A percentile compares a stretch with the other conserved stretches of the same genome.
phyloP scores from a whole-genome alignment of 148 eudicot genomes.

The Gaultheria prostrata region DNA sequence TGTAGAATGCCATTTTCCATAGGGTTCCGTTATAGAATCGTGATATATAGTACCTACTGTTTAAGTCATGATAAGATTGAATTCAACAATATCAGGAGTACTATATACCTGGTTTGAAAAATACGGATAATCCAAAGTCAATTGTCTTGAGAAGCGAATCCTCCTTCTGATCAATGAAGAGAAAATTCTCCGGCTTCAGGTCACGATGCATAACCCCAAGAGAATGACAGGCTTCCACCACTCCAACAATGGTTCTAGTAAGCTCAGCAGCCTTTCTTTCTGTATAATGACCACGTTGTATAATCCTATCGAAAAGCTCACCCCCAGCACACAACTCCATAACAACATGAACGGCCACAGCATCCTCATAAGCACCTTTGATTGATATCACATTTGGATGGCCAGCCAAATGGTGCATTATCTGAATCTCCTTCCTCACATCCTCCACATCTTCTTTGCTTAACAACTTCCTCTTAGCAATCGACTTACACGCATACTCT shows the following conservation, averaged over 20 bases:
- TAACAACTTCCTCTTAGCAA: slow-evolving; percentile 52
- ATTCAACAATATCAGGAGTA: background rate
- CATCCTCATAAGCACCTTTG: slow-evolving; percentile 55
- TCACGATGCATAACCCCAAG: slow-evolving; percentile 63
- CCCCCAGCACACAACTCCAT: slow-evolving; percentile 64
- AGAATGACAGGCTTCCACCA: slow-evolving; percentile 60
- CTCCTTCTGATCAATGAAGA: slow-evolving; percentile 50
- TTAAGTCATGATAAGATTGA: background rate
- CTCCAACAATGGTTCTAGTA: slow-evolving; percentile 49
- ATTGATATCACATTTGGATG: slow-evolving; percentile 50
- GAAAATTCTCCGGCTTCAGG: slow-evolving; percentile 58
- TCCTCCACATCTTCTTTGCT: slow-evolving; percentile 60
- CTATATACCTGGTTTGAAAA: slow-evolving; percentile 61
- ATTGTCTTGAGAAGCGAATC: slow-evolving; percentile 60
- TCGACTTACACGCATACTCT: slow-evolving; percentile 57
- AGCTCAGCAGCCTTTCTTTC: slow-evolving; percentile 59
- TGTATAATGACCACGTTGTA: slow-evolving; percentile 53
- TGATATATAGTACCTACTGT: background rate
- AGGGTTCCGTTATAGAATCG: background rate
- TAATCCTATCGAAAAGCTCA: slow-evolving; percentile 62
- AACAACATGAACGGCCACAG: slow-evolving; percentile 56
- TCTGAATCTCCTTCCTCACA: slow-evolving; percentile 65
- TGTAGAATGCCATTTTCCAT: background rate
- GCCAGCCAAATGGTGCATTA: slow-evolving; percentile 67
- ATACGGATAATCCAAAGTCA: slow-evolving; percentile 60